Evolutionary conservation across 2,329 filamentous ascomycete species (phyloP).

Genomic region (Colletotrichum incanum): DNA sequence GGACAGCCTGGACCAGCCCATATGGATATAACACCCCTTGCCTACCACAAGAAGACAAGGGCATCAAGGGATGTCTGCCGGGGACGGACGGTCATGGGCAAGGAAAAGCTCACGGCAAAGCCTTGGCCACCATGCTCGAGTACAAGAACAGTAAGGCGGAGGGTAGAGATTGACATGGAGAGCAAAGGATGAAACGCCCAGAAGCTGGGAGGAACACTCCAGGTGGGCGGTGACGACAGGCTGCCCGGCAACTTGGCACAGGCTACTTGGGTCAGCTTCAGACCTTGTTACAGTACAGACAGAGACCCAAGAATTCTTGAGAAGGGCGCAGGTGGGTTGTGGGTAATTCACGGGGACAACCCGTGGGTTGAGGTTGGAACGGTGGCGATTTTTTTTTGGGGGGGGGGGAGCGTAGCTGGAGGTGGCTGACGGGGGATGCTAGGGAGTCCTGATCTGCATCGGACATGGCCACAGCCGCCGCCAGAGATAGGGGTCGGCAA

Average conservation of each 20-base stretch:
- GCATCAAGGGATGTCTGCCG: conserved; percentile 20
- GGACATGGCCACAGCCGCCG: conserved; percentile 6
- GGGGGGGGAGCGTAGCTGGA: conserved; percentile 13
- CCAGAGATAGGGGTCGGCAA: conserved; percentile 10
- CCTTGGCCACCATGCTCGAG: conserved; percentile 16
- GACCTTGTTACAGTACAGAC: background rate
- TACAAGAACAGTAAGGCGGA: conserved; percentile 19
- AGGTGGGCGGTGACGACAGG: conserved; percentile 22
- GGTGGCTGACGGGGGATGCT: conserved; percentile 21
- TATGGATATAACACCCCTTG: conserved; percentile 8
- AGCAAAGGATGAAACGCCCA: conserved; percentile 39
- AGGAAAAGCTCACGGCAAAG: conserved; percentile 13
- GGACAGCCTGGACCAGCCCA: background rate
- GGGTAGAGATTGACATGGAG: conserved; percentile 21
- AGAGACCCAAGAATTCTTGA: conserved; percentile 17
- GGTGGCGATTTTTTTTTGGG: conserved; percentile 6
- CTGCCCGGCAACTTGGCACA: conserved; percentile 12
- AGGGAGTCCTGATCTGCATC: conserved; percentile 32
- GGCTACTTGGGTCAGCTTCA: background rate
- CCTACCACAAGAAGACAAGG: conserved; percentile 2
- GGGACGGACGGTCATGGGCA: conserved; percentile 2
- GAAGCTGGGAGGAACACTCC: conserved; percentile 26
- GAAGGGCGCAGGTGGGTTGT: conserved; percentile 20
- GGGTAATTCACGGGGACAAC: conserved; percentile 2
- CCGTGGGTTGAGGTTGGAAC: background rate